Evolutionary conservation across 1,284 basidiomycete species (phyloP), one percentile per base, ranked within the genome.

Genomic region (Trichosporon sp.): DNA sequence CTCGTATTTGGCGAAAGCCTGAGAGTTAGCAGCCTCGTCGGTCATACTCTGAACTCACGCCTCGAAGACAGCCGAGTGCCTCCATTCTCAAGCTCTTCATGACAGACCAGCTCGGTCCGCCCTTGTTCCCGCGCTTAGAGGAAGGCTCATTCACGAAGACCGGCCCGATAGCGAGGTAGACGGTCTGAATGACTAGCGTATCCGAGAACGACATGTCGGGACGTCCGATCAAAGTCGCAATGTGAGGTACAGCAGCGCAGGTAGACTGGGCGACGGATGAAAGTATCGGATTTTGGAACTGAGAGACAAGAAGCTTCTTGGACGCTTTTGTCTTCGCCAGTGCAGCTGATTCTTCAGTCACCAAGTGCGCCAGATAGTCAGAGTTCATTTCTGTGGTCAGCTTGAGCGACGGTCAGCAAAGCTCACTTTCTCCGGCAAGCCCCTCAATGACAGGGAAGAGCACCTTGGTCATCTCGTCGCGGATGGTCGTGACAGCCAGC

Each of bases 81-180:
- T 95, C 89, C 59, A 92, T 81, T 58, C 92, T 84, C 65, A 98
- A 76, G 3, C 87, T 88, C 69, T 89, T 86, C 87, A 95, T 89
- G 7, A 83, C 78, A 0, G 78, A 68, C 59, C 69, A 70, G 6
- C 75, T 65, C 2, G 68, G 62, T 2, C 63, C 64, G 61, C 86
- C 90, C 67, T 84, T 86, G 85, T 87, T 59, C 82, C 85, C 74
- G 54, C 64, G 66, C 46, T 58, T 70, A 25, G 56, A 60, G 1
- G 80, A 78, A 11, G 82, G 82, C 40, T 92, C 90, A 19, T 86
- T 87, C 5, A 93, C 87, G 71, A 98, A 97, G 79, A 97, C 93
- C 0, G 95, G 94, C 1, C 89, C 90, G 65, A 97, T 90, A 1
- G 92, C 87, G 59, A 96, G 88, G 77, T 95, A 97, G 3, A 96